These are phyloP conservation scores for Adansonia grandidieri DNA, from an alignment of 441 rosid species.

Conservation along the genomic window DNA sequence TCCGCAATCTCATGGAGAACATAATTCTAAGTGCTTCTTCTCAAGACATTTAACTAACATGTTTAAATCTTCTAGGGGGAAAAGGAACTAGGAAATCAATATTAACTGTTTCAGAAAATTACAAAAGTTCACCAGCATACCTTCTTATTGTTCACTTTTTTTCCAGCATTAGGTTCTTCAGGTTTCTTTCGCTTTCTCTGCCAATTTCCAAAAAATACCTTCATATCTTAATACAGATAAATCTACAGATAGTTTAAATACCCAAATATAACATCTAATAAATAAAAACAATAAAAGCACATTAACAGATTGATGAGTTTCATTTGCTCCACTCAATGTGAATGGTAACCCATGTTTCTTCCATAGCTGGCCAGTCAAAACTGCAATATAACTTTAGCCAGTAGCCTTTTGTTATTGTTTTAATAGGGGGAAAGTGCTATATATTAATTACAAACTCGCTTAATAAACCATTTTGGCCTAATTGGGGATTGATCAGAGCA, in stretches of 20 bases:
- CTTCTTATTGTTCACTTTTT: conserved; percentile 66
- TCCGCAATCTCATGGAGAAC: no score
- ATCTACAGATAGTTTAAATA: not conserved
- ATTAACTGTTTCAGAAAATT: not conserved
- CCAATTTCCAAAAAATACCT: conserved; percentile 33
- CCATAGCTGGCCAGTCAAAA: not conserved
- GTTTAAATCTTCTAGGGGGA: not conserved
- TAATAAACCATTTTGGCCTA: not conserved
- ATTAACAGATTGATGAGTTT: not conserved
- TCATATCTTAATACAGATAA: not conserved
- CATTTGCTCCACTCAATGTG: not conserved
- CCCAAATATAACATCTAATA: not conserved
- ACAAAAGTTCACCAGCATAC: conserved; percentile 41
- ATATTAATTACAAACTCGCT: not conserved
- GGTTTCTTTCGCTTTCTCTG: conserved; percentile 93
- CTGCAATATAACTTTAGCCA: not conserved
- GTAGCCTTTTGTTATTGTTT: not conserved
- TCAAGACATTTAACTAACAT: not conserved
- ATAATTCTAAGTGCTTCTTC: not conserved
- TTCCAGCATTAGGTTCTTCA: conserved; percentile 65
- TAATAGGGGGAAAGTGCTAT: not conserved
- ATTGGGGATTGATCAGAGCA: not conserved
- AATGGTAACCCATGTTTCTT: conserved; percentile 4
- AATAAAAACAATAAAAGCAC: not conserved
- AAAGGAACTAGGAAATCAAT: not conserved